Evolutionary conservation across 805 yeast genomes (phyloP).

Genomic region (Sugiyamaella smithiae): DNA sequence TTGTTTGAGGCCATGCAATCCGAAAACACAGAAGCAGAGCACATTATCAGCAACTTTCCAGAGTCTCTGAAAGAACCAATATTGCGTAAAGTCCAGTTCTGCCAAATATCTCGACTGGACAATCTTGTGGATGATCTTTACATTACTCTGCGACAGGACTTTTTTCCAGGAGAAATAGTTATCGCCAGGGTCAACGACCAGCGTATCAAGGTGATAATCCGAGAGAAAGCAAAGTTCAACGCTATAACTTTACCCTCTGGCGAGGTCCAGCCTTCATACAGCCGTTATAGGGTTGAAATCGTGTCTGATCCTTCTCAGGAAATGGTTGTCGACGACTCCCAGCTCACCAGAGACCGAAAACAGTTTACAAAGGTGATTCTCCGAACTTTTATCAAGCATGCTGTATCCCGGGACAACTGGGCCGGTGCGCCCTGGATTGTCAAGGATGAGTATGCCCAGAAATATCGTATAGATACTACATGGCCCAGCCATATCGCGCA

Average conservation of each 20-base stretch:
- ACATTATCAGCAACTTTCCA: conserved; percentile 81
- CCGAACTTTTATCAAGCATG: conserved; percentile 80
- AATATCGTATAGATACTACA: conserved; percentile 52
- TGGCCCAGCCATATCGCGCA: conserved; percentile 6
- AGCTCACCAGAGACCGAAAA: conserved; percentile 78
- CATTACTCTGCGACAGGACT: conserved; percentile 70
- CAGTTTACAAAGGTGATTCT: conserved; percentile 87
- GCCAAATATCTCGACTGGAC: conserved; percentile 77
- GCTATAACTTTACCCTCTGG: conserved; percentile 34
- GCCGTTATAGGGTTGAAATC: conserved; percentile 70
- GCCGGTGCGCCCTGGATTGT: conserved; percentile 97
- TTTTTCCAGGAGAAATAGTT: conserved; percentile 87
- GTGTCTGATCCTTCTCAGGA: conserved; percentile 47
- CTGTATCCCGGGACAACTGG: conserved; percentile 68
- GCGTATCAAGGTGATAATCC: conserved; percentile 55
- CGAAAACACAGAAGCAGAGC: conserved; percentile 34
- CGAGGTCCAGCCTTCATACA: conserved; percentile 48
- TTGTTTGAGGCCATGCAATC: conserved; percentile 80
- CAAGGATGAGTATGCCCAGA: conserved; percentile 66
- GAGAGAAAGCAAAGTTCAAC: conserved; percentile 78
- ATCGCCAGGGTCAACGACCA: conserved; percentile 50
- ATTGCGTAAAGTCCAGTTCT: conserved; percentile 78
- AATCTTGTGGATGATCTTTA: conserved; percentile 85
- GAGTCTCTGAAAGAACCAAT: conserved; percentile 90
- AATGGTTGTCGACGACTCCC: conserved; percentile 66